Evolutionary conservation across 352 stramenopile genomes (phyloP), one percentile per base, ranked within the genome.

Genomic region (Phytopythium kandeliae): DNA sequence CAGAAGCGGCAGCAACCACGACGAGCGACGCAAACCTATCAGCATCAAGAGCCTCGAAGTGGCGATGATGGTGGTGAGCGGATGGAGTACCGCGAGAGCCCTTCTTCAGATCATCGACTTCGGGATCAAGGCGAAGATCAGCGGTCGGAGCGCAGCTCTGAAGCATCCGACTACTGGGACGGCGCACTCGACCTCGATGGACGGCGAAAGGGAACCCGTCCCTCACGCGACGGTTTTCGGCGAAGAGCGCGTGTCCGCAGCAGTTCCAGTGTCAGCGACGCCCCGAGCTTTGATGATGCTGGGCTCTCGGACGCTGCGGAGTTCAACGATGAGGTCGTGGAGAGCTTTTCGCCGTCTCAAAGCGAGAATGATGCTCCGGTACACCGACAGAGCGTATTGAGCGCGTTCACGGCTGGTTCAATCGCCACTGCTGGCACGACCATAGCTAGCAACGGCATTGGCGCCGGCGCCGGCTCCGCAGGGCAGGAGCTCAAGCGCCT

Each of bases 401-500:
- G 16, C 26, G 17, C 25, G 6, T 37, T 24, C 25, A 21, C 21
- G 4, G 40, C 40, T 15, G 15, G n/a, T n/a, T n/a, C 31, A 9
- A 22, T 13, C 3, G 30, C 40, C 11, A 15, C 31, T 13, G 40
- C 22, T 31, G 31, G 40, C 15, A 22, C 40, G 12, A 15, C 22
- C 13, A 46, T 46, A 22, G 21, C 19, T 16, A 25, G 10, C n/a
- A 12, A 13, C 40, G 21, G 19, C 19, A 13, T 13, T 17, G 43
- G 3, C 25, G 22, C 21, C 12, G 26, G n/a, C 31, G 22, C 22
- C 19, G 35, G n/a, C 5, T 33, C 46, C 13, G 19, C 10, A 15
- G 46, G 44, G 30, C 46, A 43, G 1, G 46, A 52, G 22, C 50
- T 92, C 15, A 55, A 57, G 5, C 62, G 82, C 25, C 60, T 92